A percentile compares a stretch with the other conserved stretches of the same genome.
phyloP scores from a whole-genome alignment of 768 basidiomycete species.

The Pisolithus albus region DNA sequence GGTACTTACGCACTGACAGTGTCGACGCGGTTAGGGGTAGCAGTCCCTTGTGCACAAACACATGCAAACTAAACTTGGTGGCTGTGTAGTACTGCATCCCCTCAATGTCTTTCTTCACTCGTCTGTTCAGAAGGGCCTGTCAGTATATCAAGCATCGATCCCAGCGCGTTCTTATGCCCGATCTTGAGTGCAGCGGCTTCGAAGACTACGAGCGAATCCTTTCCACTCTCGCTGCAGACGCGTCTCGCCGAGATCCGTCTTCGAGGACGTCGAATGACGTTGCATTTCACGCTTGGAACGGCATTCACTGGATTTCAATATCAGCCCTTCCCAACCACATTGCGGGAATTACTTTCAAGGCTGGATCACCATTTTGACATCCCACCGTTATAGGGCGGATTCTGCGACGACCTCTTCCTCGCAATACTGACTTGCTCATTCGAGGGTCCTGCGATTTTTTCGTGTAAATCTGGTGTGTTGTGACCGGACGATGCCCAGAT shows the following conservation, averaged over 20 bases:
- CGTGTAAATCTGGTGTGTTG: too few species aligned
- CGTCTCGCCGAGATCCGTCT: conserved; percentile 61
- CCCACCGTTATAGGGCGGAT: too few species aligned
- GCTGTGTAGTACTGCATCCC: background rate
- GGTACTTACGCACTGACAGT: too few species aligned
- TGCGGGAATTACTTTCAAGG: too few species aligned
- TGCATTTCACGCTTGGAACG: conserved; percentile 73
- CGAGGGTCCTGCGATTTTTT: too few species aligned
- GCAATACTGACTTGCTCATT: too few species aligned
- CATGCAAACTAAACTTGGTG: too few species aligned
- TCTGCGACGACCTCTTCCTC: too few species aligned
- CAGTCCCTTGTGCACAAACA: too few species aligned
- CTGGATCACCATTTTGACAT: too few species aligned
- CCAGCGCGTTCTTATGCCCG: background rate
- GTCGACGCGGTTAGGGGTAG: too few species aligned
- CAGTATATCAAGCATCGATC: background rate
- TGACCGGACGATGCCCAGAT: too few species aligned
- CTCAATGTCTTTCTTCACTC: conserved; percentile 24
- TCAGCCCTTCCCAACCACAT: conserved; percentile 45
- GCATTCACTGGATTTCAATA: conserved; percentile 69
- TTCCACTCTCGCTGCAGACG: conserved; percentile 56
- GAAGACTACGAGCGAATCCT: conserved; percentile 78
- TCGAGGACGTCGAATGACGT: conserved; percentile 44
- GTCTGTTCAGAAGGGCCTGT: conserved; percentile 25
- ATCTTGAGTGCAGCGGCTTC: conserved; percentile 9